Percentiles rank a stretch among this genome's conserved stretches.
Conservation (phyloP, 192 early-diverging fungal species). For the Mortierella hygrophila region DNA sequence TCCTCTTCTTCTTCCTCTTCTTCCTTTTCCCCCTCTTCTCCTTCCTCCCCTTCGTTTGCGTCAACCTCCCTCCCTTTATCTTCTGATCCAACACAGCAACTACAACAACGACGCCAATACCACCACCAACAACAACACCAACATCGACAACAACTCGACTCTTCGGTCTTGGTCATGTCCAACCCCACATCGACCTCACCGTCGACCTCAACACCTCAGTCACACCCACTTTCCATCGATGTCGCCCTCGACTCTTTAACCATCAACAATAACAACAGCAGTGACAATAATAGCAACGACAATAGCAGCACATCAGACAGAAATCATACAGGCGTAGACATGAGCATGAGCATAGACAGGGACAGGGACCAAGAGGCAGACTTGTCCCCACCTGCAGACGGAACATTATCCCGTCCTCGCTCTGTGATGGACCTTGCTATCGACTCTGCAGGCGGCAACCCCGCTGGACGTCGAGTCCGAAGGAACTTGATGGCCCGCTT, state of each 20-base stretch:
- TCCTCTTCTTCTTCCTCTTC: neutral
- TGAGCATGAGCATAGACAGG: neutral
- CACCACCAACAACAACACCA: neutral
- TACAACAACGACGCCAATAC: neutral
- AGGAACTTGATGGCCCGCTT: conserved; percentile 55
- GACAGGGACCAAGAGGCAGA: neutral
- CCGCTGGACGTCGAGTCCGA: conserved; percentile 57
- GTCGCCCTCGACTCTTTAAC: neutral
- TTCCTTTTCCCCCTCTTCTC: neutral
- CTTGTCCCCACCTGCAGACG: neutral
- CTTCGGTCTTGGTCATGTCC: neutral
- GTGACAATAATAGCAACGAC: neutral
- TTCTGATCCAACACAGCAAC: neutral
- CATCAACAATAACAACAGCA: neutral
- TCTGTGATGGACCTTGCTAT: conserved; percentile 40
- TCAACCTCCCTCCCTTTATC: neutral
- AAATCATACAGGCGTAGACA: neutral
- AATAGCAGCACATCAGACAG: neutral
- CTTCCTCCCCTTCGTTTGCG: neutral
- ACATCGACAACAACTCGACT: neutral
- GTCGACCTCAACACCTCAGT: neutral
- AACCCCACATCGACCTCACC: neutral
- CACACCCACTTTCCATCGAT: neutral
- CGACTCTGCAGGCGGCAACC: conserved; percentile 29
- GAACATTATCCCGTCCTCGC: conserved; percentile 20